Evolutionary conservation across 345 rosid species (phyloP).

Genomic region (Erysimum cheiranthoides): DNA sequence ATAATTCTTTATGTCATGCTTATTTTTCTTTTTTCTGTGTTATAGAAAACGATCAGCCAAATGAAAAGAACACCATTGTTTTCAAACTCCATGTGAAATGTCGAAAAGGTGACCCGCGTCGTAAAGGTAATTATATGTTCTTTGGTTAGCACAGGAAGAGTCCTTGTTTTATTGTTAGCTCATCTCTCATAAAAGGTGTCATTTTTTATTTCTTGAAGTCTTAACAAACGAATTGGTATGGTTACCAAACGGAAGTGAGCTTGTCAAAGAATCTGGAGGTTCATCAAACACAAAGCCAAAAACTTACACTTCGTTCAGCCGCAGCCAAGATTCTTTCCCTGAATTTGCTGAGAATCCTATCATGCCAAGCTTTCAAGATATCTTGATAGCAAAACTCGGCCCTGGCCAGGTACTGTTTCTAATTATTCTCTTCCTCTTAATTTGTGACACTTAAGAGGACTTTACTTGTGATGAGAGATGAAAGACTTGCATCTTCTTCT

Average conservation of each 20-base stretch:
- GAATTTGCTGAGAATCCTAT: constrained; percentile 63
- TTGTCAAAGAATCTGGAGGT: constrained; percentile 61
- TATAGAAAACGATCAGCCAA: constrained; percentile 77
- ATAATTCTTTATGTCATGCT: neutral
- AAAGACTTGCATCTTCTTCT: neutral
- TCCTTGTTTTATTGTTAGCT: neutral
- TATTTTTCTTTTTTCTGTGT: constrained; percentile 7
- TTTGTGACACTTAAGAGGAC: constrained; percentile 3
- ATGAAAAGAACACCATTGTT: constrained; percentile 92
- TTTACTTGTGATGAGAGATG: constrained; percentile 6
- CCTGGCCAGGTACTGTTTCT: constrained; percentile 71
- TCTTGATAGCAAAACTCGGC: constrained; percentile 80
- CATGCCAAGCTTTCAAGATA: constrained; percentile 54
- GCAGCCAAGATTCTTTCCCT: constrained; percentile 66
- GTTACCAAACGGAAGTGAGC: constrained; percentile 88
- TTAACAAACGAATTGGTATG: constrained; percentile 73
- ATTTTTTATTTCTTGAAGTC: constrained; percentile 53
- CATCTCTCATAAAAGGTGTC: constrained; percentile 13
- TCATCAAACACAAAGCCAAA: constrained; percentile 58
- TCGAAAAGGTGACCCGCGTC: constrained; percentile 54
- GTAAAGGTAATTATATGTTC: constrained; percentile 57
- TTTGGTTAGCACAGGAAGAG: constrained; percentile 10
- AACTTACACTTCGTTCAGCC: constrained; percentile 74
- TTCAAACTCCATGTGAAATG: constrained; percentile 87
- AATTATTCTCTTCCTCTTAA: neutral